Conservation (phyloP, 1,284 basidiomycete species). For the Rhizopogon parksii region DNA sequence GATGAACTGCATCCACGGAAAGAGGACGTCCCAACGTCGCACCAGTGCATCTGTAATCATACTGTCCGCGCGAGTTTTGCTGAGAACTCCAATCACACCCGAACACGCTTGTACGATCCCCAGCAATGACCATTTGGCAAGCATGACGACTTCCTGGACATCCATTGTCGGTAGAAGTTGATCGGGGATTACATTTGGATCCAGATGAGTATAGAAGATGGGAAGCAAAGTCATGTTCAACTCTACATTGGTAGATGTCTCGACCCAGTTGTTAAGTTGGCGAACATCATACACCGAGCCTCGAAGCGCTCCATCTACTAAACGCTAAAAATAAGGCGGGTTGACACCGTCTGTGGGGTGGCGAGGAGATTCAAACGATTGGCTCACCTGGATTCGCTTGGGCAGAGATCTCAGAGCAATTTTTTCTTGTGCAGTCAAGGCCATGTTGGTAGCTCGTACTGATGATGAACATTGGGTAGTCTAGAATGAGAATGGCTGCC, state of each 20-base stretch:
- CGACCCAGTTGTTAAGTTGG: not conserved
- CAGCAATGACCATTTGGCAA: not conserved
- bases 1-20: not conserved
- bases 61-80: not conserved
- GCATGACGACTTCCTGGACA: not conserved
- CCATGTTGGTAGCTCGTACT: not conserved
- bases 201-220: constrained; percentile 2
- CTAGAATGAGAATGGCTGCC: not conserved
- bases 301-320: not conserved
- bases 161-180: not conserved
- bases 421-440: not conserved
- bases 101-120: not conserved
- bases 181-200: not conserved
- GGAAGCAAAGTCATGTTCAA: not conserved
- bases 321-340: constrained; percentile 1
- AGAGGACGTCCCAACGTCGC: not conserved
- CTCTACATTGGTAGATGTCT: not conserved
- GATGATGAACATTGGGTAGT: not conserved
- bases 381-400: not conserved
- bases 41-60: constrained; percentile 1
- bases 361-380: not conserved
- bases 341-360: not conserved
- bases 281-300: not conserved
- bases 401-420: not conserved
- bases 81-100: not conserved